phyloP scores from a whole-genome alignment of 2,329 filamentous ascomycete species.

The Colletotrichum sp. region DNA sequence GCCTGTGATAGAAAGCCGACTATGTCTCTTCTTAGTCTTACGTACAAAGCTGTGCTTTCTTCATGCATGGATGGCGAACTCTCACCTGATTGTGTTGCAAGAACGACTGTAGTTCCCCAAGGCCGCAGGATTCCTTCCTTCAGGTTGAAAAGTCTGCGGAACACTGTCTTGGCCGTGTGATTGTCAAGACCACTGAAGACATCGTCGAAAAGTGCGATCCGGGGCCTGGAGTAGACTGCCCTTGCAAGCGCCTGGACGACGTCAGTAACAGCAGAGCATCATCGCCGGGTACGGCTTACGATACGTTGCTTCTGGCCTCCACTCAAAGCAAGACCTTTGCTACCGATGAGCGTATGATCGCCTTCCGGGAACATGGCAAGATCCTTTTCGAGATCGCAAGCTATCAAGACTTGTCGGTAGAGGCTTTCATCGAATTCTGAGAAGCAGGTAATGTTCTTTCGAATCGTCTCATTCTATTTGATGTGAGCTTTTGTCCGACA shows the following conservation, averaged over 20 bases:
- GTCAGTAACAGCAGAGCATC: neutral
- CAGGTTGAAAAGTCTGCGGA: conserved; percentile 30
- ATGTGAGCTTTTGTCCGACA: neutral
- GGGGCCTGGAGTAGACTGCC: conserved; percentile 38
- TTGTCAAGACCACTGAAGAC: conserved; percentile 42
- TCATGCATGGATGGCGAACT: neutral
- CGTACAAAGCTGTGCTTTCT: neutral
- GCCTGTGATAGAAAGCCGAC: conserved; percentile 32
- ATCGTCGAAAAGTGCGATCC: conserved; percentile 40
- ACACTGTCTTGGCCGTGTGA: conserved; percentile 35
- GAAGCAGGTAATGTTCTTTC: conserved; percentile 38
- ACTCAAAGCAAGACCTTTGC: conserved; percentile 48
- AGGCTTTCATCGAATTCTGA: conserved; percentile 27
- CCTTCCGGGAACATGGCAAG: conserved; percentile 34
- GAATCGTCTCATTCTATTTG: conserved; percentile 34
- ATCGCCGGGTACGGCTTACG: conserved; percentile 23
- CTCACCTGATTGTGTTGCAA: conserved; percentile 39
- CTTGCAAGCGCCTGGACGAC: conserved; percentile 37
- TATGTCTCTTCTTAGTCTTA: neutral
- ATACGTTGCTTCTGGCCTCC: conserved; percentile 52
- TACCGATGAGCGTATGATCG: conserved; percentile 46
- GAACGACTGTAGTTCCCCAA: conserved; percentile 37
- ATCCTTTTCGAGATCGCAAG: conserved; percentile 38
- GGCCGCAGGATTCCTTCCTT: conserved; percentile 29
- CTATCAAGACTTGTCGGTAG: conserved; percentile 28